Base-by-base conservation (phyloP, 768 basidiomycete species). In the Panus rudis region DNA sequence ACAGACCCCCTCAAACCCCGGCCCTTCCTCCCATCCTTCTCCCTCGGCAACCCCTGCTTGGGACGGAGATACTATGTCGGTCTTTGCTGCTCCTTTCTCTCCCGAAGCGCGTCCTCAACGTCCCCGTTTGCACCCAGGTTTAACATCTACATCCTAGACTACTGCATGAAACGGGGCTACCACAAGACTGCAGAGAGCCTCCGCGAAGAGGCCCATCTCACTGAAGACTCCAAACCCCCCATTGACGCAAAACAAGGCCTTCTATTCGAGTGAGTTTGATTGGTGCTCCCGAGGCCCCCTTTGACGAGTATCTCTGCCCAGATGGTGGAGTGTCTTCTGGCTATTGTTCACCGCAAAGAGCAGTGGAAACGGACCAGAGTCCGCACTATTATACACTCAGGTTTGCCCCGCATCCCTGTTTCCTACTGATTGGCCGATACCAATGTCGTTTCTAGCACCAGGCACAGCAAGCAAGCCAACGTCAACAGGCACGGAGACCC, bases 321-420 rank as follows among this genome's bases (percentile, higher is more conserved):
- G 86, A 59, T 90, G 87, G 87, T 90, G 87, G 87, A 84, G 79
- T 52, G 87, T 90, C 19, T 90, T 90, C 54, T 90, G 87, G 87
- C 80, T 87, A 0, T 66, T 89, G 13, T 90, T 89, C 58, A 79
- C 79, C 11, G 84, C 86, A 35, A 89, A 89, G 63, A 84, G 81
- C 49, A 81, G 72, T 38, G 76, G 75, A 23, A 59, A 57, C 7
- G 80, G 78, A 16, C 58, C 78, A n/a, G 84, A 86, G 1, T 84
- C 88, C 50, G 85, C 82, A 19, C 51, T 86, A 58, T 46, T 80
- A 26, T 88, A 87, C 58, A 79, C 75, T 0, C 78, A 82, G 66
- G 85, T 84, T 51, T 42, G 77, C 64, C 28, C 34, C 20, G 26
- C 12, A 6, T 26, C 13, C 26, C 26, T 37, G 6, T 12, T 21